Base-by-base conservation (phyloP, 2,329 filamentous ascomycete genomes). In the Xylaria polymorpha region DNA sequence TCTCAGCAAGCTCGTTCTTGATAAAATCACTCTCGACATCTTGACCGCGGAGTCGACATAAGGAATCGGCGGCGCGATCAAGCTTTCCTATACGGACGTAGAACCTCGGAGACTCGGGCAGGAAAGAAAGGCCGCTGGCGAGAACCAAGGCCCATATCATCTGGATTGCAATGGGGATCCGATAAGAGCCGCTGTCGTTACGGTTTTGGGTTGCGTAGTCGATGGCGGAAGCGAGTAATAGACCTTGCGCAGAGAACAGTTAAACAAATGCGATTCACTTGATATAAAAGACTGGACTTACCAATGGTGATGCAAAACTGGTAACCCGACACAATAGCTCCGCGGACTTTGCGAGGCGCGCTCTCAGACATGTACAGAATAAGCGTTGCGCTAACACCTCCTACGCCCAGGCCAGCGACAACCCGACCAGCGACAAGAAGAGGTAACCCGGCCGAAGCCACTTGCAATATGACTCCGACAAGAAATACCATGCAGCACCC, bases 291-390 rank as follows among this genome's bases (percentile, higher is more conserved):
- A 39, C 18, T 10, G 46, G 15, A 57, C 71, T 65, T 66, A 72
- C 93, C 93, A 72, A 94, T 86, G 70, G 92, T 94, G 80, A 94
- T 91, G 80, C 90, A 93, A 85, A 94, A 94, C 79, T 94, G 92
- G 83, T 94, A 94, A 4, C 91, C 91, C 1, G 91, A 88, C n/a
- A 95, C 92, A 60, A 94, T 86, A 64, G 92, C 90, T 77, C 92
- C 92, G 77, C 92, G 88, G 72, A 96, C 90, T 80, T 92, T 93
- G 80, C 86, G 87, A 67, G 91, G 91, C 71, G 83, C 85, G 78
- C 94, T 93, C 82, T 94, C 93, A 58, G 91, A 93, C 92, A 96
- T 95, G 87, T 96, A 94, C 70, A 94, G 85, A 77, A 94, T 93
- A 80, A 94, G 90, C 76, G 94, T 90, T 76, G 92, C 91, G 9